These are phyloP conservation scores for Verticillium albo-atrum DNA, from an alignment of 2,329 filamentous ascomycete genomes.

Conservation along the genomic window DNA sequence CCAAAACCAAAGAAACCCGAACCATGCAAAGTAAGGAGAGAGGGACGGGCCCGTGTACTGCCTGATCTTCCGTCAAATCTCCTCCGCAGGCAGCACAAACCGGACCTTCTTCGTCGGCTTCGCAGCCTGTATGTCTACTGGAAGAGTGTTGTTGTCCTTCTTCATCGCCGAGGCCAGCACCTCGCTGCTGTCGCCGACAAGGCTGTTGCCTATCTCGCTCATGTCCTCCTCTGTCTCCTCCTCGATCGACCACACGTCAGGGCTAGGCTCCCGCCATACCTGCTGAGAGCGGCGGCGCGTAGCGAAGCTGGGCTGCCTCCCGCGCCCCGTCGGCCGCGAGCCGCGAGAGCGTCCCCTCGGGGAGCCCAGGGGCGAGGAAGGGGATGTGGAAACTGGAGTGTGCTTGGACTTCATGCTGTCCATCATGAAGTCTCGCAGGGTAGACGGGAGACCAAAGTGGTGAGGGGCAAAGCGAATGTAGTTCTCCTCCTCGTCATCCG, in stretches of 20 bases:
- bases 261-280: conserved; percentile 54
- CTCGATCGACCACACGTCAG: conserved; percentile 56
- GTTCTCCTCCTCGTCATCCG: conserved; percentile 43
- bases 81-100: conserved; percentile 44
- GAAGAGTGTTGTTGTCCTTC: conserved; percentile 9
- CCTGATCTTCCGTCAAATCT: conserved; percentile 16
- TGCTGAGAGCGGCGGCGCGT: conserved; percentile 35
- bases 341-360: conserved; percentile 11
- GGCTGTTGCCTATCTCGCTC: conserved; percentile 33
- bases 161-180: conserved; percentile 9
- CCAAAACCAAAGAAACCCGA: background rate
- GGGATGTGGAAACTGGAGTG: conserved; percentile 15
- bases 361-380: conserved; percentile 23
- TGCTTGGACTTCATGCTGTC: conserved; percentile 22
- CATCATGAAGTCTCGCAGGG: conserved; percentile 36
- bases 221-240: conserved; percentile 54
- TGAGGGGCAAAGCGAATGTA: conserved; percentile 44
- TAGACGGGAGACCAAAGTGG: conserved; percentile 33
- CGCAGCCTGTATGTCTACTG: conserved; percentile 35
- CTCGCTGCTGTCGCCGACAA: conserved; percentile 24
- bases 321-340: conserved; percentile 20
- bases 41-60: background rate
- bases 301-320: conserved; percentile 20
- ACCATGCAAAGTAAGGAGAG: background rate
- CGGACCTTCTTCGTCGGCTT: conserved; percentile 54